Evolutionary conservation across 495 filamentous ascomycete genomes (phyloP).

Genomic region (Evansstolkia leycettana): DNA sequence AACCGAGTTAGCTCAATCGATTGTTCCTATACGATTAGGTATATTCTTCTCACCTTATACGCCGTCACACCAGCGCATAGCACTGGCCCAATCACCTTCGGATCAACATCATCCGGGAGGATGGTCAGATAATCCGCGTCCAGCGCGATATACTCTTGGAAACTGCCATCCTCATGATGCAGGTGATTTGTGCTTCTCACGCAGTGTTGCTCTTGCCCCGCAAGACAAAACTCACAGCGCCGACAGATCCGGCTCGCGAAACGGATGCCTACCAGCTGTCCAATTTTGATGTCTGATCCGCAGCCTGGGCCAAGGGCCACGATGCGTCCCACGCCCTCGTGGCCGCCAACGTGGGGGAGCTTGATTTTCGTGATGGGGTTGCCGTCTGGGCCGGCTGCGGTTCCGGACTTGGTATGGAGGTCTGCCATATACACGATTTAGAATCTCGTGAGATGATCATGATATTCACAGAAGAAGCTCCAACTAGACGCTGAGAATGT

Average conservation of each 20-base stretch:
- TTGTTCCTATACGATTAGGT: no score
- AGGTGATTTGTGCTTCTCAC: constrained; percentile 33
- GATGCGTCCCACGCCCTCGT: constrained; percentile 36
- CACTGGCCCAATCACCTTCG: constrained; percentile 28
- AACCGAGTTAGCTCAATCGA: no score
- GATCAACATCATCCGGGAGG: constrained; percentile 34
- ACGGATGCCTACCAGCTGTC: constrained; percentile 32
- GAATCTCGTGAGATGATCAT: no score
- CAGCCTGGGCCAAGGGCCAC: constrained; percentile 26
- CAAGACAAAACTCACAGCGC: constrained; percentile 35
- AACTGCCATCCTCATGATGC: constrained; percentile 37
- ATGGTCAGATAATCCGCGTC: constrained; percentile 35
- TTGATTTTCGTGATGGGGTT: constrained; percentile 36
- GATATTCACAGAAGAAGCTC: no score
- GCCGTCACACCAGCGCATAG: constrained; percentile 32
- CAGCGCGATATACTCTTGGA: constrained; percentile 34
- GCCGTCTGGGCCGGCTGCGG: constrained; percentile 28
- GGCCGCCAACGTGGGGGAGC: constrained; percentile 35
- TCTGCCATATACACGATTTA: constrained; percentile 14
- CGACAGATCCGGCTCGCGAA: constrained; percentile 35
- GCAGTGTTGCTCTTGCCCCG: constrained; percentile 34
- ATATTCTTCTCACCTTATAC: constrained; percentile 23
- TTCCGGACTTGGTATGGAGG: constrained; percentile 35
- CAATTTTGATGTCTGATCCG: constrained; percentile 19
- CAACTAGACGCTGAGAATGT: no score